Base-by-base conservation (phyloP, 140 eudicot species). In the Oenanthe javanica region DNA sequence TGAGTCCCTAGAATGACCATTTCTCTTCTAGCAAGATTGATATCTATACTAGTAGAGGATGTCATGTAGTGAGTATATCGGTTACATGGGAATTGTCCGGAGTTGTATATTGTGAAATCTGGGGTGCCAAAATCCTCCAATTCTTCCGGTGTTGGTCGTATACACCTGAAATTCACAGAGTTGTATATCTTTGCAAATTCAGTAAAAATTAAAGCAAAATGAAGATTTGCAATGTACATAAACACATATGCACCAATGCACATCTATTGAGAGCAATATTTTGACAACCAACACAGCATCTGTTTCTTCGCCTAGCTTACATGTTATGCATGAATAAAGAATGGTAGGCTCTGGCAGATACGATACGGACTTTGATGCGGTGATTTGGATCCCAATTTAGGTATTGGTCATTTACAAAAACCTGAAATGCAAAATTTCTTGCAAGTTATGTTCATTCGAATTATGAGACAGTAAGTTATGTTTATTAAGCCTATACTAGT, bases 1-100 rank as follows among this genome's bases (percentile, higher is more conserved):
- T 92, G 99, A 31, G 99, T 95, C 88, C 99, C 99, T 79, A 95
- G 95, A 90, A 95, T 95, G 81, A 95, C 97, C 99, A 95, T 95
- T 88, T 95, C 99, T 69, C 88, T 75, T 83, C 97, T 90, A 85
- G 85, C 97, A 55, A 95, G 96, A 59, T 95, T 95, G 72, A 95
- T 75, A 81, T 95, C 99, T 85, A 94, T 89, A 91, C 99, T 95
- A 84, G 99, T 95, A 36, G 99, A 95, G 5, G 99, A 95, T 64
- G 99, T 92, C 99, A 95, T 95, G 87, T 92, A 95, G 86, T 95
- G 97, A 76, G 99, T 94, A 87, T 86, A 94, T 81, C 99, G 99
- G 49, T 94, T 94, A 88, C 98, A 92, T 9, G 99, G 99, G 89
- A 95, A 95, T 82, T 90, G 93, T 19, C 99, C 97, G 14, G 99